Evolutionary conservation across 2,329 filamentous ascomycete genomes (phyloP), one percentile per base, ranked within the genome.

Genomic region (Cladosporium sp.): DNA sequence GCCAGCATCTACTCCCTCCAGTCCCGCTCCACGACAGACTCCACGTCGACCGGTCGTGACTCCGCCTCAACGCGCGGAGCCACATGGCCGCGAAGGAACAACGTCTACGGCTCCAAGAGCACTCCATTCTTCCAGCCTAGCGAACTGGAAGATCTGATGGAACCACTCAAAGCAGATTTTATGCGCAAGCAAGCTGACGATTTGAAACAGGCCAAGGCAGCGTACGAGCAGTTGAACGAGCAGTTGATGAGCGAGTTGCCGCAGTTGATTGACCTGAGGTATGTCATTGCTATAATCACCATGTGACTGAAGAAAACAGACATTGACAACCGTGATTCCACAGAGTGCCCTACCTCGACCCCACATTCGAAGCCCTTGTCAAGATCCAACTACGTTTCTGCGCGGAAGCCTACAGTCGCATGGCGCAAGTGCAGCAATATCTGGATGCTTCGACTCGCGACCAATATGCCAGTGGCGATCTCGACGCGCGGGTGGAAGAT

Each of bases 341-440:
- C 32, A 70, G 68, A 57, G 94, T 99, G 13, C 95, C 95, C 0
- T 99, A 99, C 71, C 84, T 99, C 58, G 94, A 99, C 69, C 95
- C 95, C 0, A 93, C 87, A 61, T 99, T 99, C 71, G 94, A 99
- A 76, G 94, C 95, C 0, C 85, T 99, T 53, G 94, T 99, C 73
- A 99, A 99, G 81, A 99, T 99, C 65, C 94, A 99, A 78, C 75
- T 99, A 68, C 83, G 94, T 36, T 99, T 99, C 79, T 99, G 95
- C 70, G 94, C 95, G 7, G 94, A 99, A 77, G 94, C 94, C 1
- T 99, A 99, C 75, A 92, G 87, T 61, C 83, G 94, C 48, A 99
- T 99, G 94, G 94, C 95, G 24, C 95, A 99, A 78, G 95, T 99
- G 58, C 94, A 99, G 78, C 94, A 99, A 77, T 68, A 70, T 57